Evolutionary conservation across 139 green algal species (phyloP).

Genomic region (Eudorina sp.): DNA sequence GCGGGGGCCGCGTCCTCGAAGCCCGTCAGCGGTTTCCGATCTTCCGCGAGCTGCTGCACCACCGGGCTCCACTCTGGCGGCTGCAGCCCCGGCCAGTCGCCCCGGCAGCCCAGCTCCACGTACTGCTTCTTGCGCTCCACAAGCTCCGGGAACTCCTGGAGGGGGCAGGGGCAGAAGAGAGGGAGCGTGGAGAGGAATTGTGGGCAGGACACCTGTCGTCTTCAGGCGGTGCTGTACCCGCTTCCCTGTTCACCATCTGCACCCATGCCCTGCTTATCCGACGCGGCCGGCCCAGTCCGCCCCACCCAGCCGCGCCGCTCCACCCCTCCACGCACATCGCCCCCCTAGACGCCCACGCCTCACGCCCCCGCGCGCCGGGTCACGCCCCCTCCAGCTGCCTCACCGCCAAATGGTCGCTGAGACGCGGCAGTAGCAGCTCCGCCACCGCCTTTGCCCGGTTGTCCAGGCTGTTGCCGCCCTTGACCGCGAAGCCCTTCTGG

Average conservation of each 20-base stretch:
- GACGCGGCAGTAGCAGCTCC: neutral
- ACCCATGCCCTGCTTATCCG: too few relatives aligned
- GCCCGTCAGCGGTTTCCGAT: slow-evolving; percentile 36
- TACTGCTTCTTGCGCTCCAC: slow-evolving; percentile 52
- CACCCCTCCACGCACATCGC: too few relatives aligned
- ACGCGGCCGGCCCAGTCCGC: neutral
- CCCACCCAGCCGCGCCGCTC: too few relatives aligned
- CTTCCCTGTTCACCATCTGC: too few relatives aligned
- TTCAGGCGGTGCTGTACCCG: too few relatives aligned
- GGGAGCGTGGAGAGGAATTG: neutral
- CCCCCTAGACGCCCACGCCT: too few relatives aligned
- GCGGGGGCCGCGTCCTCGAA: neutral
- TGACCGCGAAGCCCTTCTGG: slow-evolving; percentile 21
- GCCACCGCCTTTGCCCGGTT: slow-evolving; percentile 1
- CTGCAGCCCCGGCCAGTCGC: slow-evolving; percentile 60
- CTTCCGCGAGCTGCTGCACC: slow-evolving; percentile 19
- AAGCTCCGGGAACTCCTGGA: slow-evolving; percentile 51
- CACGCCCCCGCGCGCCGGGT: too few relatives aligned
- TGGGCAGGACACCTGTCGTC: too few relatives aligned
- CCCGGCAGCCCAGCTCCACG: slow-evolving; percentile 58
- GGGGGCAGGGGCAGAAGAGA: neutral
- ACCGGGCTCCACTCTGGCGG: slow-evolving; percentile 55
- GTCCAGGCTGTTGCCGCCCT: slow-evolving; percentile 36
- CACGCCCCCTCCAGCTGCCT: neutral
- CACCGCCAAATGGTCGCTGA: slow-evolving; percentile 33